A percentile compares a stretch with the other conserved stretches of the same genome.
Conservation (phyloP, 768 basidiomycete species). For the Holtermannia corniformis region DNA sequence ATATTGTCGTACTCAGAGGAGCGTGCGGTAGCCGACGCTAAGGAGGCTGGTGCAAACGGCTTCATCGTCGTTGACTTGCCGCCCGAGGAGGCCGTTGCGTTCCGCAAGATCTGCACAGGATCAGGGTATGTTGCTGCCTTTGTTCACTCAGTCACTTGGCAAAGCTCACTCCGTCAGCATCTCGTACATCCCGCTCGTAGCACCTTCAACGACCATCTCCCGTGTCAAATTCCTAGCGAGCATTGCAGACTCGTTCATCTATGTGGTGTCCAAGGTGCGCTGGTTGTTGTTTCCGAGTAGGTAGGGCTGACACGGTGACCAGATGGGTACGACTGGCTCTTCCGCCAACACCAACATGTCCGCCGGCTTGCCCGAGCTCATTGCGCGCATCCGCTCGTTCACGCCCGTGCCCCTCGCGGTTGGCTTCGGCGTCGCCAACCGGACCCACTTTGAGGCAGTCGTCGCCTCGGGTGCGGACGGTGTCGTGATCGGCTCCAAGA, state of each 20-base stretch:
- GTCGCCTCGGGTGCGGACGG: conserved; percentile 84
- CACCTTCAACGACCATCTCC: conserved; percentile 77
- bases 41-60: conserved; percentile 84
- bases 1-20: conserved; percentile 92
- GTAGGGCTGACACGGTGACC: conserved; percentile 6
- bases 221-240: conserved; percentile 83
- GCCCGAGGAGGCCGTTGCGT: conserved; percentile 86
- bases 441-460: conserved; percentile 77
- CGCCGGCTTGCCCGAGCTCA: conserved; percentile 66
- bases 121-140: conserved; percentile 53
- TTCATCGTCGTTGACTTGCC: conserved; percentile 97
- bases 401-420: conserved; percentile 80
- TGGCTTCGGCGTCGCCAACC: conserved; percentile 90
- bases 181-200: conserved; percentile 89
- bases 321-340: conserved; percentile 99
- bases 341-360: conserved; percentile 60
- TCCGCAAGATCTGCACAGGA: conserved; percentile 75
- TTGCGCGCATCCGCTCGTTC: conserved; percentile 69
- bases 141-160: background rate
- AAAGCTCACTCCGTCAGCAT: conserved; percentile 48
- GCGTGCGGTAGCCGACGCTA: conserved; percentile 80
- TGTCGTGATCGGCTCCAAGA: conserved; percentile 81
- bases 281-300: conserved; percentile 3
- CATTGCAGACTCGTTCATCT: conserved; percentile 96
- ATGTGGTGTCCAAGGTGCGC: conserved; percentile 87